Conservation (phyloP, 140 eudicot species). For the Ambrosia hybrid region DNA sequence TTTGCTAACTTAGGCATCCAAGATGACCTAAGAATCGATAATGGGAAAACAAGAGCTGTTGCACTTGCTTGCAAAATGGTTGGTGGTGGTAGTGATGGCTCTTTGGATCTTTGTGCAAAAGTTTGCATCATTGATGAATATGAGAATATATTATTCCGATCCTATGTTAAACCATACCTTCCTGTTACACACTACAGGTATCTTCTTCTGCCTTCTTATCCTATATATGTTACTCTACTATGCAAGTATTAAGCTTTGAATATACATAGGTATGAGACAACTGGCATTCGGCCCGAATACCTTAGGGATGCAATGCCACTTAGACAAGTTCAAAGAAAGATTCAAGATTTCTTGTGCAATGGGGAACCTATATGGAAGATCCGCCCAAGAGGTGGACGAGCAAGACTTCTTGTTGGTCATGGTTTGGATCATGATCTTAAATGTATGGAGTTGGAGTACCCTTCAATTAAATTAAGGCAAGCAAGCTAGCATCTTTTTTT, state of each 20-base stretch:
- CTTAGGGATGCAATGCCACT: slow-evolving; percentile 90
- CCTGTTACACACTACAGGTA: slow-evolving; percentile 85
- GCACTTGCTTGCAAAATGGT: slow-evolving; percentile 97
- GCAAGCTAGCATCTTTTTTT: slow-evolving; percentile 22
- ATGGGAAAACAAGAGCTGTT: slow-evolving; percentile 53
- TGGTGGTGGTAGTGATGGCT: slow-evolving; percentile 98
- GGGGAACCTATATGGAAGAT: slow-evolving; percentile 99
- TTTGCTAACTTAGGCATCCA: slow-evolving; percentile 81
- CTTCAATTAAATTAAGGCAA: slow-evolving; percentile 65
- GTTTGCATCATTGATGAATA: slow-evolving; percentile 83
- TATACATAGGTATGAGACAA: slow-evolving; percentile 68
- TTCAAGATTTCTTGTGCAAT: slow-evolving; percentile 92
- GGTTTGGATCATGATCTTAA: slow-evolving; percentile 86
- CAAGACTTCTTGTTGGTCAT: slow-evolving; percentile 94
- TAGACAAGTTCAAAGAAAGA: slow-evolving; percentile 82
- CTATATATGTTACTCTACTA: not conserved
- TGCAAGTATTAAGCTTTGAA: not conserved
- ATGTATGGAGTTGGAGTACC: slow-evolving; percentile 79
- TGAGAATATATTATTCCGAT: slow-evolving; percentile 66
- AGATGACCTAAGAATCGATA: slow-evolving; percentile 72
- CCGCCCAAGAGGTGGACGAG: slow-evolving; percentile 83
- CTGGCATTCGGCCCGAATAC: slow-evolving; percentile 88
- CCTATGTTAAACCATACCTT: slow-evolving; percentile 73
- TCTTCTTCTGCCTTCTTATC: slow-evolving; percentile 2
- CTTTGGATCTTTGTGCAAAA: slow-evolving; percentile 90